Evolutionary conservation across 2,329 filamentous ascomycete genomes (phyloP), one percentile per base, ranked within the genome.

Genomic region (Periconia sp.): DNA sequence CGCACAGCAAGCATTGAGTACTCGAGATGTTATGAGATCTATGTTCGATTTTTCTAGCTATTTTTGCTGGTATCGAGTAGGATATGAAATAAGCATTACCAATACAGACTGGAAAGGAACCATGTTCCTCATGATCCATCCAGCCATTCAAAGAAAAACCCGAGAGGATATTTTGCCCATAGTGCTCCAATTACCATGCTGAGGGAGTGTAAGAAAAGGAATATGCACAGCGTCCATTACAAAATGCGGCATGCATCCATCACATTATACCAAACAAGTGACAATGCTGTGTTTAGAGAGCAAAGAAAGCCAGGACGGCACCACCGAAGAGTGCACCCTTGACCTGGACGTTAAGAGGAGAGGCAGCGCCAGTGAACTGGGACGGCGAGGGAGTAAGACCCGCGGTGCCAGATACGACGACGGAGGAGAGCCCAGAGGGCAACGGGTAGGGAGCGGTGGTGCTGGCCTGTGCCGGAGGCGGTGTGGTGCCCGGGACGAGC

Each of bases 351-450:
- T 44, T 56, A 29, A 68, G 45, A 0, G 56, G 41, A 13, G 58
- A 59, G 7, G 66, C 66, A 8, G 64, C 66, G 35, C 68, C 68
- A 25, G 64, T 66, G 54, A 69, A 71, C 37, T 63, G 44, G n/a
- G n/a, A n/a, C 15, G 48, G 18, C 26, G 63, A 50, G n/a, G 54
- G 53, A 7, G 53, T 48, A 2, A 54, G 49, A 32, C 46, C 34
- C n/a, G n/a, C n/a, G 32, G 40, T 52, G 32, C 44, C 48, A 29
- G 25, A 5, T 17, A 29, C 17, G 5, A 50, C 45, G 10, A 46
- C 46, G 8, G 62, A 60, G 13, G 54, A 56, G 31, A 67, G 40
- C 35, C 52, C 57, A 5, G 58, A 54, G 13, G 56, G 49, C 31
- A 58, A 47, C 8, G 63, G 59, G 47, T 63, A 60, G 5, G 63